Conservation (phyloP, 1,284 basidiomycete genomes). For the Tylopilus sp. region DNA sequence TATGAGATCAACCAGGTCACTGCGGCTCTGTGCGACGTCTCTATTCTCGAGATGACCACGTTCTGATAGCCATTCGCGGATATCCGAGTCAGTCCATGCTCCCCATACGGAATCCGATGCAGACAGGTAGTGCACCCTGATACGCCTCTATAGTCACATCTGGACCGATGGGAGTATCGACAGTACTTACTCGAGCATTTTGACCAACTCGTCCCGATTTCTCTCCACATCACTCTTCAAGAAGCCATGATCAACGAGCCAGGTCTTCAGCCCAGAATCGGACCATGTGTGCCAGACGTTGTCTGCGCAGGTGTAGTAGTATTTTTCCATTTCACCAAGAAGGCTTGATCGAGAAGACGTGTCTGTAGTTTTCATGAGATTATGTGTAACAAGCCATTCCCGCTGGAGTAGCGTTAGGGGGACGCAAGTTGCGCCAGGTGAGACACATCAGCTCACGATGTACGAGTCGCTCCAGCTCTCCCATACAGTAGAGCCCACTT, state of each 20-base stretch:
- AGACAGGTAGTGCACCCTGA: conserved; percentile 70
- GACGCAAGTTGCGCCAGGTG: not conserved
- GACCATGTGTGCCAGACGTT: conserved; percentile 71
- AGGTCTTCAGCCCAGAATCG: conserved; percentile 61
- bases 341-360: conserved; percentile 57
- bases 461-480: conserved; percentile 83
- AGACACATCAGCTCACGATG: conserved; percentile 50
- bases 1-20: conserved; percentile 67
- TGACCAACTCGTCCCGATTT: conserved; percentile 72
- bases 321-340: conserved; percentile 66
- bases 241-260: conserved; percentile 70
- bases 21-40: conserved; percentile 62
- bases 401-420: conserved; percentile 41
- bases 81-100: conserved; percentile 77
- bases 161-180: not conserved
- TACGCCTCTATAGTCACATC: not conserved
- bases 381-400: conserved; percentile 80
- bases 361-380: conserved; percentile 33
- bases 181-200: conserved; percentile 56
- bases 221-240: conserved; percentile 70
- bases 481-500: conserved; percentile 64
- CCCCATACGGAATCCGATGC: conserved; percentile 66
- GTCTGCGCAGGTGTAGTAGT: conserved; percentile 66
- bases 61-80: conserved; percentile 74
- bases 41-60: conserved; percentile 63